Percentiles rank a stretch among this genome's conserved stretches.
Conservation (phyloP, 306 rosid genomes). For the Quercus gilva region DNA sequence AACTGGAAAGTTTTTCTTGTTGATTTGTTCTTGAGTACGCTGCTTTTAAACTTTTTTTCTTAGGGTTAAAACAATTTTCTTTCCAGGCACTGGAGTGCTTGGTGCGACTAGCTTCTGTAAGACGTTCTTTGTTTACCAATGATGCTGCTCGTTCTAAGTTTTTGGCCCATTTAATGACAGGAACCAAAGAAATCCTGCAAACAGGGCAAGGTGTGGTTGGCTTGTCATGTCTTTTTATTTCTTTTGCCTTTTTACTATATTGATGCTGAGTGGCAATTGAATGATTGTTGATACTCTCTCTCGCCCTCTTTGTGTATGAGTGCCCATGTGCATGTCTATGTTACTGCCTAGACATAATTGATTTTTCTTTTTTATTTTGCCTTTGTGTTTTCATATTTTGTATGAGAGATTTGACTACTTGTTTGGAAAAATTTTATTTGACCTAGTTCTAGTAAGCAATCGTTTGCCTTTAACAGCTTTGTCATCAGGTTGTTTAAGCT, state of each 20-base stretch:
- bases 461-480: background rate
- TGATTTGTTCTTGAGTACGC: constrained; percentile 25
- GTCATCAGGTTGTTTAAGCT: background rate
- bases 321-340: background rate
- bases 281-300: background rate
- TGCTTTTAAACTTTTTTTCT: constrained; percentile 30
- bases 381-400: background rate
- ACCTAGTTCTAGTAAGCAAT: background rate
- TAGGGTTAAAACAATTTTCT: constrained; percentile 38
- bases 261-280: constrained; percentile 14
- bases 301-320: background rate
- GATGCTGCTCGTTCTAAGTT: constrained; percentile 97
- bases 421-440: background rate
- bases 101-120: constrained; percentile 98
- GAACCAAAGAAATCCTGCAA: constrained; percentile 98
- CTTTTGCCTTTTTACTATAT: constrained; percentile 4
- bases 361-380: background rate
- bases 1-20: constrained; percentile 8
- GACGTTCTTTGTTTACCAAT: constrained; percentile 96
- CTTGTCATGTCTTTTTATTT: constrained; percentile 31
- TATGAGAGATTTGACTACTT: background rate
- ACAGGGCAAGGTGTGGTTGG: constrained; percentile 91
- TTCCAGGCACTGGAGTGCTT: constrained; percentile 99
- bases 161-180: constrained; percentile 98
- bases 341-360: background rate